Evolutionary conservation across 306 rosid species (phyloP), one percentile per base, ranked within the genome.

Genomic region (Cicer yamashitae): DNA sequence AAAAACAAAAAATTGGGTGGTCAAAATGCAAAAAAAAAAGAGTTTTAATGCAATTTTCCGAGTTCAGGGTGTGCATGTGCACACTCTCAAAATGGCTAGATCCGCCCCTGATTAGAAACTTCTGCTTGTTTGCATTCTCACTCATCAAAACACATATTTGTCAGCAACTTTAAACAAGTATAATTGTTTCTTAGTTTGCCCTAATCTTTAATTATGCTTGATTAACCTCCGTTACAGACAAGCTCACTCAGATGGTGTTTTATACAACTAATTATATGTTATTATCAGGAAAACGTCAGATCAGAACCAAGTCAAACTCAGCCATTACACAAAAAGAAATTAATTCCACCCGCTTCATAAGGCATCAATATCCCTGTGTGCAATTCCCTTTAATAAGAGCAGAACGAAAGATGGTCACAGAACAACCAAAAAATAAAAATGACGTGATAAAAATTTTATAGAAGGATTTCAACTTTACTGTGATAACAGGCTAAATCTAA

Each of bases 81-180:
- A 20, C 22, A 1, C 22, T 20, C 22, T 20, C 22, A 20, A 20
- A 20, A 1, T 20, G 22, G 22, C 22, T 20, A 20, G 22, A 20
- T 20, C 22, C 1, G 2, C 1, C 22, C 22, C 22, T 20, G n/a
- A 67, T 70, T 14, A 3, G 37, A 66, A 83, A 79, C 30, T 71
- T 77, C 15, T 22, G 77, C 71, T 73, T 60, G 65, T 58, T 25
- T 51, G 59, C 56, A 41, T 54, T 56, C 46, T 15, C 13, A 10
- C 8, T n/a, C 39, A 39, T 37, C 51, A 50, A 34, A 73, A 73
- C 37, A 69, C 62, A 5, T 45, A 14, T 44, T 54, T 73, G 17
- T 41, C 43, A 7, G 43, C 52, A 64, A 18, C 38, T 37, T 30
- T 30, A 30, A 45, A 5, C 60, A 38, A 38, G 14, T 30, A 46